phyloP scores from a whole-genome alignment of 2,329 filamentous ascomycete genomes.

The Parascedosporium putredinis region DNA sequence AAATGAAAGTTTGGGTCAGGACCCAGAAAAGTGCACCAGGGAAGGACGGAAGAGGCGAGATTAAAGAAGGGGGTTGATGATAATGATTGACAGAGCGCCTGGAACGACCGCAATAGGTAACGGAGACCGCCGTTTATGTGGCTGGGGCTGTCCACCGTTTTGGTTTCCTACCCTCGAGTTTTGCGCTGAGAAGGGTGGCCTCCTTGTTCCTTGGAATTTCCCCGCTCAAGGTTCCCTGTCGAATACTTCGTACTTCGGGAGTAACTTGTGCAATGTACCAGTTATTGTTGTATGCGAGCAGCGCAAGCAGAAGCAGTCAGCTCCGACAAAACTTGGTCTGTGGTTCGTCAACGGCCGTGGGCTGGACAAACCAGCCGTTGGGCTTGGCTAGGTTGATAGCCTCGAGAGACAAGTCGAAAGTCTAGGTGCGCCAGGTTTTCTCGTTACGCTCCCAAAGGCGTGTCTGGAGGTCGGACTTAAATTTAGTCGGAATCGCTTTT shows the following conservation, averaged over 20 bases:
- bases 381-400: too few species aligned
- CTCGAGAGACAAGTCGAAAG: too few species aligned
- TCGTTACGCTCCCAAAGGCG: too few species aligned
- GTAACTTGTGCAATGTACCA: neutral
- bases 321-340: too few species aligned
- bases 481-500: neutral
- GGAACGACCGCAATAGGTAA: neutral
- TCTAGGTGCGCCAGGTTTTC: too few species aligned
- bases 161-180: neutral
- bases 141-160: neutral
- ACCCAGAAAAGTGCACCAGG: constrained; percentile 3
- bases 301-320: neutral
- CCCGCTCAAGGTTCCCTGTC: neutral
- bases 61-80: neutral
- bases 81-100: neutral
- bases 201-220: neutral
- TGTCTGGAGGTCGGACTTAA: neutral
- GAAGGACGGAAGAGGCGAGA: neutral
- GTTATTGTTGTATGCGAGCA: neutral
- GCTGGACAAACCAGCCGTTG: too few species aligned
- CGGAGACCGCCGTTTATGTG: neutral
- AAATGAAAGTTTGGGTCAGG: constrained; percentile 9
- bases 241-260: too few species aligned
- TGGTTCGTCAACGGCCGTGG: too few species aligned
- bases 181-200: neutral